These are phyloP conservation scores for Rhodofomes roseus DNA, from an alignment of 1,284 basidiomycete genomes.

Conservation along the genomic window DNA sequence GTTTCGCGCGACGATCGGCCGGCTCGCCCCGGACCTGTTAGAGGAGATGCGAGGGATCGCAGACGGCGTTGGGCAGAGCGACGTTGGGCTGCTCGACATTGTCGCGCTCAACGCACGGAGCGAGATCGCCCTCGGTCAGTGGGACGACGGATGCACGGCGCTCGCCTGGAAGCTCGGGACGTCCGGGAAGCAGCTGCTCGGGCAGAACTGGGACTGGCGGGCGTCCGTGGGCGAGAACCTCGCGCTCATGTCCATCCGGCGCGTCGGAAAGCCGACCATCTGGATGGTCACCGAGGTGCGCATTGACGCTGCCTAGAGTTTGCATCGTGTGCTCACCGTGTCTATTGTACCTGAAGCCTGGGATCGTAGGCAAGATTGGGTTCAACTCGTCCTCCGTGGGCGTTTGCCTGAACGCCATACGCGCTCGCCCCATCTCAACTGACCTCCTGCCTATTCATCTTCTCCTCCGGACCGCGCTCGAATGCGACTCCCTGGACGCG, in stretches of 20 bases:
- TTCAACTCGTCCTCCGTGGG: slow-evolving; percentile 34
- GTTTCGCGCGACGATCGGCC: slow-evolving; percentile 23
- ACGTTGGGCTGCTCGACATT: slow-evolving; percentile 29
- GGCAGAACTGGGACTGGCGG: slow-evolving; percentile 40
- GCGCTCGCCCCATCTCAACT: slow-evolving; percentile 28
- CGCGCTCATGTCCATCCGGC: slow-evolving; percentile 27
- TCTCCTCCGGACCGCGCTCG: slow-evolving; percentile 31
- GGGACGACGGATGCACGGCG: slow-evolving; percentile 36
- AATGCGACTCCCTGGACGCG: slow-evolving; percentile 24
- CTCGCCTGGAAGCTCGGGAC: slow-evolving; percentile 27
- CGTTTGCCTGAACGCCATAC: slow-evolving; percentile 35
- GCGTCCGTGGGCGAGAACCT: slow-evolving; percentile 30
- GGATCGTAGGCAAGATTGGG: slow-evolving; percentile 37
- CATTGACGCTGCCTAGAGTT: neutral
- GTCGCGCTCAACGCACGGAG: slow-evolving; percentile 34
- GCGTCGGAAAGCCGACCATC: slow-evolving; percentile 28
- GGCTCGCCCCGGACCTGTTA: slow-evolving; percentile 27
- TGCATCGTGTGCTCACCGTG: neutral
- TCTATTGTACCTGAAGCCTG: slow-evolving; percentile 23
- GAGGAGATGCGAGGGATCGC: slow-evolving; percentile 34
- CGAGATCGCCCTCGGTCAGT: slow-evolving; percentile 34
- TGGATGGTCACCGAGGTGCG: slow-evolving; percentile 36
- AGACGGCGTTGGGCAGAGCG: slow-evolving; percentile 21
- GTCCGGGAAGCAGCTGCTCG: slow-evolving; percentile 26
- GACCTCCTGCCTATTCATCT: slow-evolving; percentile 32